Conservation (phyloP, 2,329 filamentous ascomycete genomes). For the Lomentospora prolificans region DNA sequence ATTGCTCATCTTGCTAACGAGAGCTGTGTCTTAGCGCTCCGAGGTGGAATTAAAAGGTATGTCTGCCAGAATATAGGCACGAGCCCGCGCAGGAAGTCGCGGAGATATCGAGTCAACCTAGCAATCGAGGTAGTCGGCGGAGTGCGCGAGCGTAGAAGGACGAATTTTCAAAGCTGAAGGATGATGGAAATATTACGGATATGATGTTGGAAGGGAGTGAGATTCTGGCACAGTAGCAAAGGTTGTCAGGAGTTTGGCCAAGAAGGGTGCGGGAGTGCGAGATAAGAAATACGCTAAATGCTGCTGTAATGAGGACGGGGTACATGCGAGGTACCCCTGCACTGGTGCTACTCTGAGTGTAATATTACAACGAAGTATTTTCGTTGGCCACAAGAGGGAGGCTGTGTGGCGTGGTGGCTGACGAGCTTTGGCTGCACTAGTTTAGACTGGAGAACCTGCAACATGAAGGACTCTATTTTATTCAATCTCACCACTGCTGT, state of each 20-base stretch:
- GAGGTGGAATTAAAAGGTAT: not conserved
- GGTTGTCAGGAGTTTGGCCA: conserved; percentile 1
- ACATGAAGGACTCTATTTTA: too few relatives aligned
- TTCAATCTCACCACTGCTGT: too few relatives aligned
- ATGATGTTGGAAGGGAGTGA: not conserved
- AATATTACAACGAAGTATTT: not conserved
- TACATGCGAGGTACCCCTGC: not conserved
- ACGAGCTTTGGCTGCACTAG: not conserved
- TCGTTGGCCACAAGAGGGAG: not conserved
- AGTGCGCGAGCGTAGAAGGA: not conserved
- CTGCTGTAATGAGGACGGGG: not conserved
- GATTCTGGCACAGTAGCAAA: not conserved
- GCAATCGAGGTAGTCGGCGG: not conserved
- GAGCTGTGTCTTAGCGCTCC: not conserved
- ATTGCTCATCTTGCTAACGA: not conserved
- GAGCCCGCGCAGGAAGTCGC: not conserved
- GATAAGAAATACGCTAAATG: not conserved
- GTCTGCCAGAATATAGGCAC: not conserved
- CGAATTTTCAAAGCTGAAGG: not conserved
- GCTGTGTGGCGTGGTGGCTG: not conserved
- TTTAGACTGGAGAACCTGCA: not conserved
- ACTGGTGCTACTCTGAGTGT: not conserved
- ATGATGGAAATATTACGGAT: not conserved
- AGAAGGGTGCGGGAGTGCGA: not conserved
- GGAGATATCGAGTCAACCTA: not conserved